phyloP scores from a whole-genome alignment of 2,329 filamentous ascomycete genomes.

The Neobulgaria alba region DNA sequence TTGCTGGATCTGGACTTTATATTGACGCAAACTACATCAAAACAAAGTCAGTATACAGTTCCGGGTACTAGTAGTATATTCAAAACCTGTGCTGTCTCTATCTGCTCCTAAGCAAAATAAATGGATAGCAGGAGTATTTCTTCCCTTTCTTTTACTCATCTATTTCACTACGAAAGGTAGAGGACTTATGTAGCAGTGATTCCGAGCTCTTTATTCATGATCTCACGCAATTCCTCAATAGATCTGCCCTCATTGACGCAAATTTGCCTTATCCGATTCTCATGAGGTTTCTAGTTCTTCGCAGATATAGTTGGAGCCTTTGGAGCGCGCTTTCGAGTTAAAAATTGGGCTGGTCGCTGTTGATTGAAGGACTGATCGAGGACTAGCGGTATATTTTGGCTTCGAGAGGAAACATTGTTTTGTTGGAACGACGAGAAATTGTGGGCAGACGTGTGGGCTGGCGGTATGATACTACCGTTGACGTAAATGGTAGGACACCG shows the following conservation, averaged over 20 bases:
- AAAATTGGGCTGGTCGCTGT: constrained; percentile 2
- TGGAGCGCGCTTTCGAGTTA: constrained; percentile 9
- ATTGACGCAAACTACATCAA: constrained; percentile 9
- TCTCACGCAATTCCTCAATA: constrained; percentile 7
- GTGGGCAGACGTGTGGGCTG: constrained; percentile 1
- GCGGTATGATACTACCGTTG: neutral
- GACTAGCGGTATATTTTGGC: neutral
- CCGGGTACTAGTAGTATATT: neutral
- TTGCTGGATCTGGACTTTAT: constrained; percentile 8
- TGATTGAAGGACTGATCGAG: constrained; percentile 1
- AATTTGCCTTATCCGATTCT: constrained; percentile 11
- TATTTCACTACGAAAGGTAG: constrained; percentile 2
- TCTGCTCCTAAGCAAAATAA: neutral
- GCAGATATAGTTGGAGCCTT: constrained; percentile 14
- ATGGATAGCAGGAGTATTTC: constrained; percentile 1
- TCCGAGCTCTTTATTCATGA: constrained; percentile 11
- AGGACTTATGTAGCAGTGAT: constrained; percentile 10
- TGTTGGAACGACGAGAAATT: constrained; percentile 2
- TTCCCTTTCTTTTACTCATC: constrained; percentile 1
- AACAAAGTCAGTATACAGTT: constrained; percentile 1
- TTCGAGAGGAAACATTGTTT: constrained; percentile 2
- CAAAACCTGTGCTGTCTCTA: neutral
- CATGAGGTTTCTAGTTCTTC: constrained; percentile 9
- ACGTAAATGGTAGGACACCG: constrained; percentile 1
- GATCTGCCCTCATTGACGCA: constrained; percentile 7